Base-by-base conservation (phyloP, 2,329 filamentous ascomycete genomes). In the Ceratocystis colombiana region DNA sequence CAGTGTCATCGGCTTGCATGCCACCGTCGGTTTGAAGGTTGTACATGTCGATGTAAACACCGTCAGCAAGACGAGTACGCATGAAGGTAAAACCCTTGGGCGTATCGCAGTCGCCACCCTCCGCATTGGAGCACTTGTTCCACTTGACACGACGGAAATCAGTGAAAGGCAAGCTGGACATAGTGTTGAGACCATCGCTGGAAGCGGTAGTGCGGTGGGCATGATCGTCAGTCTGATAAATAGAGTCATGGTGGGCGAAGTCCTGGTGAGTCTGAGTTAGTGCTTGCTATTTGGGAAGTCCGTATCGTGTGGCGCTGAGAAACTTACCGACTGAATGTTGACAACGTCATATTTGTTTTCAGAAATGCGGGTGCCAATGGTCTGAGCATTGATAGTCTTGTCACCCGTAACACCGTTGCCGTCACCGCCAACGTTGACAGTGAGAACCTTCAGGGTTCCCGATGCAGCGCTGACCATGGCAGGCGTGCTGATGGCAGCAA, bases 21-120 rank as follows among this genome's bases (percentile, higher is more conserved):
- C 84, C 85, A 20, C 85, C 85, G 72, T 88, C 86, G 1, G 84
- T 76, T 72, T 88, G 86, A 4, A 88, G 71, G 72, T 88, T 88
- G 76, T 88, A 88, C 6, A 82, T 76, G 72, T 88, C 85, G 25
- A 86, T 73, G 68, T 81, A 85, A 5, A 83, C 78, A 10, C 64
- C 64, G 55, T 64, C 64, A 7, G 77, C 78, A 15, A 87, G 70
- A 22, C 77, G 74, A 45, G 81, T 73, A 12, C 84, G 80, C 84
- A 88, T 87, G 61, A 84, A 84, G 0, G 84, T 28, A 22, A 22
- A 22, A 22, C 86, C 86, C 73, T 88, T 88, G 22, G 84, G 86
- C 0, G 85, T 88, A 69, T 88, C 75, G 72, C 86, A 88, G 72
- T 88, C 86, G 0, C 73, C 70, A 0, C 78, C 79, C 0, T 80